A percentile compares a stretch with the other conserved stretches of the same genome.
Conservation (phyloP, 768 basidiomycete genomes). For the Austroboletus eburneus region DNA sequence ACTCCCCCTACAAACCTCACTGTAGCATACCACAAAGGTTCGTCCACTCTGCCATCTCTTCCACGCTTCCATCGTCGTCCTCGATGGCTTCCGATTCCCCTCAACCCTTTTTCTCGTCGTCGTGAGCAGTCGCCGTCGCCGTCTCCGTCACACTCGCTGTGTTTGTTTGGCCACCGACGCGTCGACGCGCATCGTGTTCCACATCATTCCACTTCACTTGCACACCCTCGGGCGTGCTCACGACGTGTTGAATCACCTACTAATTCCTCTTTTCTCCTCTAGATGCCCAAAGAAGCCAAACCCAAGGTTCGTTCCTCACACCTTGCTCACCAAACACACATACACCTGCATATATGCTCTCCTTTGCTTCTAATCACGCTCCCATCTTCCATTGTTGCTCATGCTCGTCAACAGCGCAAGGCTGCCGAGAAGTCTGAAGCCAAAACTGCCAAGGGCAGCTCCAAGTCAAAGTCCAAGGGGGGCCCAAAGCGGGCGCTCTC, state of each 20-base stretch:
- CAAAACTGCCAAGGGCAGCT: constrained; percentile 42
- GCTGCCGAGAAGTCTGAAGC: constrained; percentile 67
- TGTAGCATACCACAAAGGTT: constrained; percentile 31
- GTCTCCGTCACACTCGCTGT: constrained; percentile 17
- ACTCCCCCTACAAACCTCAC: constrained; percentile 18
- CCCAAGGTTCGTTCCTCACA: constrained; percentile 50
- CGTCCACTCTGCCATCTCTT: constrained; percentile 18
- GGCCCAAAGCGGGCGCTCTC: constrained; percentile 87
- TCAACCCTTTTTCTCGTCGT: constrained; percentile 6
- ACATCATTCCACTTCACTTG: constrained; percentile 26
- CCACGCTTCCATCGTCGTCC: constrained; percentile 19
- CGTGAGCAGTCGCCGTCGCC: constrained; percentile 24
- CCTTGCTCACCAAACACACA: constrained; percentile 1
- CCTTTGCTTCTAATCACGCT: constrained; percentile 5
- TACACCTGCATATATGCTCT: constrained; percentile 18
- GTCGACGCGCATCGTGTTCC: constrained; percentile 31
- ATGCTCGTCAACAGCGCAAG: constrained; percentile 51
- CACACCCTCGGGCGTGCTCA: constrained; percentile 29
- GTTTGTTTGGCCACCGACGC: constrained; percentile 39
- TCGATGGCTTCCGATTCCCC: constrained; percentile 19
- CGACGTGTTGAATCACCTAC: constrained; percentile 38
- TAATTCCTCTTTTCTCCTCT: constrained; percentile 32
- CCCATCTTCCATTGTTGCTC: constrained; percentile 6
- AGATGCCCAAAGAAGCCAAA: constrained; percentile 83
- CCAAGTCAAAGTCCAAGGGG: constrained; percentile 70